Base-by-base conservation (phyloP, 306 rosid genomes). In the Lotus japonicus region DNA sequence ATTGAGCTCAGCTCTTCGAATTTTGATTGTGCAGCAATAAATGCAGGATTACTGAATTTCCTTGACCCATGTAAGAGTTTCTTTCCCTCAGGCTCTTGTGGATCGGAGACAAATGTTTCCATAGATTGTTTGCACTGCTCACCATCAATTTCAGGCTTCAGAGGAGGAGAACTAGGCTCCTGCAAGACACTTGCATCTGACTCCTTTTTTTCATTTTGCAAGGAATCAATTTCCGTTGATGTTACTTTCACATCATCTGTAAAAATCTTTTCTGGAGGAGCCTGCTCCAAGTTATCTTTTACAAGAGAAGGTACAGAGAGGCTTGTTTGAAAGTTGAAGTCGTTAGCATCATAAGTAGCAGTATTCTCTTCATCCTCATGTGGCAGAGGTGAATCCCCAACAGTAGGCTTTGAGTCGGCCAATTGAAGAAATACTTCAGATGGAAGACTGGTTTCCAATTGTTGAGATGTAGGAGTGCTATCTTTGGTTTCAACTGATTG, bases 21-120 rank as follows among this genome's bases (percentile, higher is more conserved):
- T 81, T 92, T 92, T 3, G 87, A 85, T 49, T 92, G 91, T 64
- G 85, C 91, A 45, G 85, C 85, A 66, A 84, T 58, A 87, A 86
- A 87, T 43, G 92, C 74, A 63, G 96, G 91, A 77, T 80, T 87
- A 49, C 89, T 82, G 36, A 55, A 19, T 81, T 86, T 92, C 72
- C 85, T 86, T 39, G 88, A 87, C 50, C 88, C 94, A 74, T 18
- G 23, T 7, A 72, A 78, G 73, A 58, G 58, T 83, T 87, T 87
- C 62, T 77, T 84, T 26, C 78, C 88, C 42, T 89, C 98, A n/a
- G 85, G 70, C 82, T 92, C 97, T 39, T 83, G 81, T 75, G 78
- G 77, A 18, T 92, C 91, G 1, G 94, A 60, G 64, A 88, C 86
- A 72, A 74, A 15, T 75, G 88, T 76, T 77, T 88, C 77, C 72